Base-by-base conservation (phyloP, 257 asterid genomes). In the Phtheirospermum japonicum region DNA sequence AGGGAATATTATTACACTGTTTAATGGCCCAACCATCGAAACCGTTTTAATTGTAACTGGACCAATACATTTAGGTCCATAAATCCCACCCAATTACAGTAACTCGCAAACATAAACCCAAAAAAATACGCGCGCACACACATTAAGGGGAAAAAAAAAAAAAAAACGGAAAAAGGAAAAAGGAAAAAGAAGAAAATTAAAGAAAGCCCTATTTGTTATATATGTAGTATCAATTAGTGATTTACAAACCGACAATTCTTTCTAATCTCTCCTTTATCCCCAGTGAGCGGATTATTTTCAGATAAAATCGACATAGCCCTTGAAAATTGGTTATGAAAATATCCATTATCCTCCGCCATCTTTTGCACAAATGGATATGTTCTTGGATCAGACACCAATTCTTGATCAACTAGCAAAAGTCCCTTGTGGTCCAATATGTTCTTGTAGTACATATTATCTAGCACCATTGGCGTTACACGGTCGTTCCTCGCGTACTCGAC, bases 371-470 rank as follows among this genome's bases (percentile, higher is more conserved):
- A 83, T 10, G 89, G 88, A 66, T 76, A 70, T 0, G 96, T 88
- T 5, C 54, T 54, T 2, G 81, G 77, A 74, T 90, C 82, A 18
- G 85, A 68, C 30, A 80, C 86, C 71, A 90, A 66, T 30, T 88
- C 45, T 37, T 76, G 87, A 64, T 90, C 96, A 34, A 85, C 75
- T 4, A 66, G 0, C 61, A 87, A 40, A 2, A 88, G 28, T 11
- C 95, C 95, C 65, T 64, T 83, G 73, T 80, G 71, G 10, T 12
- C 67, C 79, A 90, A 26, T 7, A 90, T 65, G 68, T 81, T 83
- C 71, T 80, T 82, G 81, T 80, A 85, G 68, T 90, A 90, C 78
- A 70, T 40, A 52, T 90, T 90, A 17, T 90, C 96, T 4, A 86
- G 78, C 61, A 80, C 73, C 85, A 79, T 80, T 4, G 95, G 81